phyloP scores from a whole-genome alignment of 352 stramenopile genomes.

The Pseudoperonospora humuli region DNA sequence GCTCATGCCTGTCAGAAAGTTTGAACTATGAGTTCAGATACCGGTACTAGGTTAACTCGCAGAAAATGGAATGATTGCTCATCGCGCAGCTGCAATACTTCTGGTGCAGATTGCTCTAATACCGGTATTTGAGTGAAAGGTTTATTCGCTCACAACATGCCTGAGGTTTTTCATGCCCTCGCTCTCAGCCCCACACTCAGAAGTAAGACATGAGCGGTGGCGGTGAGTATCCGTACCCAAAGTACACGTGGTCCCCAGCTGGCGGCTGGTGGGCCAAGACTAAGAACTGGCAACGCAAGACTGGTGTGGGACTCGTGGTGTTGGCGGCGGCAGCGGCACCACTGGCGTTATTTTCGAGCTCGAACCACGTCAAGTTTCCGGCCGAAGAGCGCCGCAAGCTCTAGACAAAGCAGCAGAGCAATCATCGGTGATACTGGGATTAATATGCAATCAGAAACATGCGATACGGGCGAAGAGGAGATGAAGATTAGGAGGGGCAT shows the following conservation, averaged over 20 bases:
- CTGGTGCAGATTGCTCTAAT: too few species aligned
- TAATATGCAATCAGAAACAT: slow-evolving; percentile 14
- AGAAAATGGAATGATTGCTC: too few species aligned
- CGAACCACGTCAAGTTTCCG: slow-evolving; percentile 66
- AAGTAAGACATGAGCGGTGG: slow-evolving; percentile 52
- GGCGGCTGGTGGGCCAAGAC: slow-evolving; percentile 82
- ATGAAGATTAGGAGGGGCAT: not conserved
- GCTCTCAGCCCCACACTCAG: too few species aligned
- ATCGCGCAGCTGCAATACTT: too few species aligned
- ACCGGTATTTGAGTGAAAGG: too few species aligned
- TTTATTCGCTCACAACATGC: too few species aligned
- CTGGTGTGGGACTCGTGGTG: slow-evolving; percentile 44
- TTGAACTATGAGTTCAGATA: too few species aligned
- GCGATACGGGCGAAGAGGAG: not conserved
- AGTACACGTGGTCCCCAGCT: slow-evolving; percentile 81
- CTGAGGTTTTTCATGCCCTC: not conserved
- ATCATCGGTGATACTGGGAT: slow-evolving; percentile 6
- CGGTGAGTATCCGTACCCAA: slow-evolving; percentile 78
- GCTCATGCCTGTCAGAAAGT: too few species aligned
- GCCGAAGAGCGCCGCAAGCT: slow-evolving; percentile 59
- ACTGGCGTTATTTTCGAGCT: slow-evolving; percentile 52
- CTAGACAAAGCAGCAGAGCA: slow-evolving; percentile 6
- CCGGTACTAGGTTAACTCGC: too few species aligned
- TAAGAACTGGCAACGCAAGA: slow-evolving; percentile 79
- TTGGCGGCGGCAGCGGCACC: slow-evolving; percentile 42